Evolutionary conservation across 2,329 filamentous ascomycete genomes (phyloP).

Genomic region (Ophiostoma angusticollis): DNA sequence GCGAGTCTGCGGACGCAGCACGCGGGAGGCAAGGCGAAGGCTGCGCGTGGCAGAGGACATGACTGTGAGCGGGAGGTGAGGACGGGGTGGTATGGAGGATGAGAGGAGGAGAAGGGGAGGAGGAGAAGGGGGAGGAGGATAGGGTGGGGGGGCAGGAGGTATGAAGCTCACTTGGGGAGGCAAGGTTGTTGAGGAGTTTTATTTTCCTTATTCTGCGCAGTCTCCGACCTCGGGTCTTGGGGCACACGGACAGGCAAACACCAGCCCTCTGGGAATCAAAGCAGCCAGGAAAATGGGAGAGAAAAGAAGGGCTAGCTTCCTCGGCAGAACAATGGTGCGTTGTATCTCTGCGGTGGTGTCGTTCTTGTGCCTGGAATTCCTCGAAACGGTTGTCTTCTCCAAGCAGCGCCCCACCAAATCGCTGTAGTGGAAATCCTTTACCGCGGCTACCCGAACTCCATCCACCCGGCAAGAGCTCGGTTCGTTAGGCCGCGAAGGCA

Average conservation of each 20-base stretch:
- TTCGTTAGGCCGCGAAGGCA: too few relatives aligned
- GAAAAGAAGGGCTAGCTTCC: conserved; percentile 1
- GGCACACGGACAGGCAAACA: background rate
- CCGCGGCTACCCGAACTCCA: conserved; percentile 9
- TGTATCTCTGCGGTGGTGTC: background rate
- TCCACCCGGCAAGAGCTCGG: conserved; percentile 7
- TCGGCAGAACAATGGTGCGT: conserved; percentile 5
- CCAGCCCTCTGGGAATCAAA: background rate
- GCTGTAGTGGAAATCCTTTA: conserved; percentile 7
- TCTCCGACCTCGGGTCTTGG: conserved; percentile 11
- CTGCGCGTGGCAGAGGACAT: conserved; percentile 45
- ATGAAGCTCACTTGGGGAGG: conserved; percentile 1
- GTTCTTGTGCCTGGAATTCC: conserved; percentile 2
- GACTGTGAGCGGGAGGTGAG: conserved; percentile 11
- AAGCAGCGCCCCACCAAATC: conserved; percentile 2
- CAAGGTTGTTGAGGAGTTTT: background rate
- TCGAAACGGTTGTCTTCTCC: conserved; percentile 5
- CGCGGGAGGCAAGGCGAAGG: conserved; percentile 41
- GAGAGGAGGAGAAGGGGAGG: background rate
- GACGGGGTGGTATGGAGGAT: too few relatives aligned
- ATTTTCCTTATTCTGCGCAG: conserved; percentile 1
- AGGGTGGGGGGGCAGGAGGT: background rate
- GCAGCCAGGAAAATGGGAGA: background rate
- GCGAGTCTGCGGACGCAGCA: conserved; percentile 34
- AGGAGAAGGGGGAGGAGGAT: background rate